These are phyloP conservation scores for Leccinum variicolor DNA, from an alignment of 768 basidiomycete genomes.

Conservation along the genomic window DNA sequence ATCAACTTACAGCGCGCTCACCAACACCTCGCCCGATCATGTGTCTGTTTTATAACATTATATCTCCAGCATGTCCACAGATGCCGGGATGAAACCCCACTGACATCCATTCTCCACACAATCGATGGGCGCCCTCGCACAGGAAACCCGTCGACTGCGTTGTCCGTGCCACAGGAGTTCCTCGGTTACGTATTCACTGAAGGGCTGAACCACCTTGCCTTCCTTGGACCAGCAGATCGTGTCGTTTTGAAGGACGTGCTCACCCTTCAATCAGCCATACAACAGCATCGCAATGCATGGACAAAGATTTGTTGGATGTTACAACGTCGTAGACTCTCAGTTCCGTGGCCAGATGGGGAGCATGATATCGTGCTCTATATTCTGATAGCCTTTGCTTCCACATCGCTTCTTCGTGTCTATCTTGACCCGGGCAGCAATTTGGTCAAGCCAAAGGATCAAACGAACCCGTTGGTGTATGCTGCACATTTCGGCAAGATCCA, in stretches of 20 bases:
- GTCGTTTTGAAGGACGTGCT: constrained; percentile 2
- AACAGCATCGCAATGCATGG: neutral
- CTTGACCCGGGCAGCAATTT: neutral
- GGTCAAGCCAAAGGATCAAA: neutral
- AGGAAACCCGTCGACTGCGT: neutral
- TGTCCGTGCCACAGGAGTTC: neutral
- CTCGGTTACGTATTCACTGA: constrained; percentile 2
- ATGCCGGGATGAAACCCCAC: neutral
- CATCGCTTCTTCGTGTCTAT: constrained; percentile 1
- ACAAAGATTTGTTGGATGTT: neutral
- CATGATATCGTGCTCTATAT: constrained; percentile 10
- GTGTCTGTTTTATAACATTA: constrained; percentile 3
- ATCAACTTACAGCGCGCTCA: constrained; percentile 3
- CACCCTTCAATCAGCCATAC: neutral
- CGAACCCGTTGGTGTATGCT: constrained; percentile 11
- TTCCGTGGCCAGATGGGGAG: neutral
- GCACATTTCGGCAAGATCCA: constrained; percentile 5
- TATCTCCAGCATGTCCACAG: neutral
- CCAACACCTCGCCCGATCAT: constrained; percentile 3
- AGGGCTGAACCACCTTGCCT: constrained; percentile 5
- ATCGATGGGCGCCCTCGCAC: neutral
- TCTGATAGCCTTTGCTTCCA: constrained; percentile 4
- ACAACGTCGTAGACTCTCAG: neutral
- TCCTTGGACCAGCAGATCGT: neutral
- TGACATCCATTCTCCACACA: neutral